phyloP scores from a whole-genome alignment of 1,139 yeast species.

The Taphrina confusa region DNA sequence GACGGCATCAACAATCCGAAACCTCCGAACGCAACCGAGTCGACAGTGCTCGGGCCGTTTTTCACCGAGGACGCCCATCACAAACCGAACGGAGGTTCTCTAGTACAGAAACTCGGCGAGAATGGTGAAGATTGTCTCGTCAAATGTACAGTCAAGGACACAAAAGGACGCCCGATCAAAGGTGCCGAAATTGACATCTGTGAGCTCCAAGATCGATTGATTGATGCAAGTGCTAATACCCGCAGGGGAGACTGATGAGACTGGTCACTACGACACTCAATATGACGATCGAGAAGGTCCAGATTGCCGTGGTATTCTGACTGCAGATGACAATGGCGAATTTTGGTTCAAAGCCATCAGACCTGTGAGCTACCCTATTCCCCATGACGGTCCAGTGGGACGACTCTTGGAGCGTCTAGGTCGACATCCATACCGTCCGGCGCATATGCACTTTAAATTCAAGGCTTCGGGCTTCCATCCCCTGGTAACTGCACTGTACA shows the following conservation, averaged over 20 bases:
- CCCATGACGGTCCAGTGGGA: conserved; percentile 52
- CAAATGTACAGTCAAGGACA: conserved; percentile 45
- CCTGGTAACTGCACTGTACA: conserved; percentile 47
- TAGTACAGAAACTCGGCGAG: conserved; percentile 44
- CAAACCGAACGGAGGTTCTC: conserved; percentile 45
- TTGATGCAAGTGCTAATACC: background rate
- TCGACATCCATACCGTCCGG: conserved; percentile 50
- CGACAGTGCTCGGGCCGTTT: conserved; percentile 49
- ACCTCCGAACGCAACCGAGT: conserved; percentile 46
- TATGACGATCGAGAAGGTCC: conserved; percentile 47
- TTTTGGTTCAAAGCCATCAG: conserved; percentile 46
- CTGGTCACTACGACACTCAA: conserved; percentile 50
- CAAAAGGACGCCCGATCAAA: conserved; percentile 45
- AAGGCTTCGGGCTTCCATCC: conserved; percentile 46
- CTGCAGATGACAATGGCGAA: conserved; percentile 45
- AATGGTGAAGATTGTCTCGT: conserved; percentile 46
- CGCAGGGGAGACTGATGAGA: conserved; percentile 40
- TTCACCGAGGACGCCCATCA: conserved; percentile 48
- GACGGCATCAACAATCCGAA: conserved; percentile 48
- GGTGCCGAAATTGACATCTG: conserved; percentile 43
- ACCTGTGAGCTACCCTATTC: conserved; percentile 51
- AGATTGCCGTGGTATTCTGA: conserved; percentile 47
- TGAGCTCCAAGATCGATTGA: conserved; percentile 29
- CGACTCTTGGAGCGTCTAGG: conserved; percentile 45
- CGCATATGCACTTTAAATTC: conserved; percentile 49